Conservation (phyloP, 768 basidiomycete species). For the Mycena sanguinolenta region DNA sequence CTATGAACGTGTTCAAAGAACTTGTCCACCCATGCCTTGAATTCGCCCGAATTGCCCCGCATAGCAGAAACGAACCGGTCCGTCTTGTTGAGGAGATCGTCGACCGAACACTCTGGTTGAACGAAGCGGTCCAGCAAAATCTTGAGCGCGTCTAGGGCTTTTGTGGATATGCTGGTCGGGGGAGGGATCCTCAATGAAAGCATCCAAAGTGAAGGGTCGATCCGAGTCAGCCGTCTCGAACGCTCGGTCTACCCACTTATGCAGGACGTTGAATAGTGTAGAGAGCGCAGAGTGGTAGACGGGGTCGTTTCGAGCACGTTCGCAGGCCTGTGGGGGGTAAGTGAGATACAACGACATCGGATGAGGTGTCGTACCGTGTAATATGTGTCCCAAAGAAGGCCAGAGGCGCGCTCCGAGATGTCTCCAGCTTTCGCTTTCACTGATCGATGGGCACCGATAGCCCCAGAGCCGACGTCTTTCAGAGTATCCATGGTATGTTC, state of each 20-base stretch:
- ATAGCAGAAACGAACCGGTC: conserved; percentile 15
- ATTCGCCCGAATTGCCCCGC: conserved; percentile 49
- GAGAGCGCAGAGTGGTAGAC: conserved; percentile 69
- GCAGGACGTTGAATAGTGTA: conserved; percentile 66
- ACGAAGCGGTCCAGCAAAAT: conserved; percentile 61
- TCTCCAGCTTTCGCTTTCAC: conserved; percentile 59
- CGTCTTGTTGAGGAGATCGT: conserved; percentile 61
- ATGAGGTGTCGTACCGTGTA: conserved; percentile 58
- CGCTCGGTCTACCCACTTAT: conserved; percentile 67
- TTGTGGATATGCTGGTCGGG: conserved; percentile 71
- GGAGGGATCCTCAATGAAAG: conserved; percentile 73
- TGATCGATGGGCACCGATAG: conserved; percentile 66
- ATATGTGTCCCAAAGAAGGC: conserved; percentile 62
- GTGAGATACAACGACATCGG: background rate
- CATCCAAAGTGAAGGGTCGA: conserved; percentile 59
- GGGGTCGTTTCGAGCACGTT: conserved; percentile 71
- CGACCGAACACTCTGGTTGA: conserved; percentile 57
- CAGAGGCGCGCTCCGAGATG: conserved; percentile 53
- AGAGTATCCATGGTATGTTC: conserved; percentile 76
- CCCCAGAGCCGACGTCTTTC: conserved; percentile 67
- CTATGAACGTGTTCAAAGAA: conserved; percentile 60
- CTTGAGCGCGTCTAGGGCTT: conserved; percentile 65
- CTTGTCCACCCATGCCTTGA: conserved; percentile 68
- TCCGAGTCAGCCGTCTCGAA: conserved; percentile 64
- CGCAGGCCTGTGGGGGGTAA: conserved; percentile 60